A percentile compares a stretch with the other conserved stretches of the same genome.
Conservation (phyloP, 2,329 filamentous ascomycete genomes). For the Epichloe hybrida region DNA sequence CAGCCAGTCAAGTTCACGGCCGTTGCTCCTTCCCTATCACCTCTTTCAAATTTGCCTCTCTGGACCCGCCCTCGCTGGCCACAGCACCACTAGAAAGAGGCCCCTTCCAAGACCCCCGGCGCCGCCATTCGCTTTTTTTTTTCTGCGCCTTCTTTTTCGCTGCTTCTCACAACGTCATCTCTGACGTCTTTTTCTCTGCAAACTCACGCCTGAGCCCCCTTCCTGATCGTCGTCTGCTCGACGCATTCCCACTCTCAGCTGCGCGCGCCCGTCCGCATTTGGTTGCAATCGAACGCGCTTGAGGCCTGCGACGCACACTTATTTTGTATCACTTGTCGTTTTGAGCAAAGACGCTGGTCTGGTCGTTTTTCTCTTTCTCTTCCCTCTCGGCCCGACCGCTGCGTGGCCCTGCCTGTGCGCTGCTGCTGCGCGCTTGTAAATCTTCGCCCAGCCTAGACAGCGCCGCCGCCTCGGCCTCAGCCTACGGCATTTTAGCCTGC, state of each 20-base stretch:
- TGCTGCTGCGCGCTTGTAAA: conserved; percentile 6
- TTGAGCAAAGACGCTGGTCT: not conserved
- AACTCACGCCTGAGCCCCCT: conserved; percentile 22
- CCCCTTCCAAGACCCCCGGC: conserved; percentile 5
- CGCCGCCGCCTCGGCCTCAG: not conserved
- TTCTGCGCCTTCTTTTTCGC: conserved; percentile 23
- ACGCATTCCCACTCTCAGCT: conserved; percentile 14
- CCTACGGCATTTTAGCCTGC: not conserved
- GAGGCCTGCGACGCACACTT: conserved; percentile 1
- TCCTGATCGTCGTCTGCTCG: conserved; percentile 19
- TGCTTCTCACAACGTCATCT: conserved; percentile 30
- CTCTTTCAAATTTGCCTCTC: not conserved
- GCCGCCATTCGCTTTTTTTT: conserved; percentile 18
- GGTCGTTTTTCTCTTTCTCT: not conserved
- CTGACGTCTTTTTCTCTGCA: conserved; percentile 30
- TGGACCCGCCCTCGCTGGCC: not conserved
- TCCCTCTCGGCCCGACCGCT: not conserved
- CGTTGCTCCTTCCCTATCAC: conserved; percentile 1
- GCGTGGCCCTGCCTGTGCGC: not conserved
- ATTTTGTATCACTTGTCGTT: not conserved
- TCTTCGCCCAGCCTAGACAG: conserved; percentile 5
- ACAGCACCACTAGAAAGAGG: not conserved
- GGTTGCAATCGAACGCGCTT: conserved; percentile 1
- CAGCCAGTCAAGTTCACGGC: conserved; percentile 1
- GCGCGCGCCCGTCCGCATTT: conserved; percentile 3